Conservation (phyloP, 2,329 filamentous ascomycete genomes). For the Claviceps sp. region DNA sequence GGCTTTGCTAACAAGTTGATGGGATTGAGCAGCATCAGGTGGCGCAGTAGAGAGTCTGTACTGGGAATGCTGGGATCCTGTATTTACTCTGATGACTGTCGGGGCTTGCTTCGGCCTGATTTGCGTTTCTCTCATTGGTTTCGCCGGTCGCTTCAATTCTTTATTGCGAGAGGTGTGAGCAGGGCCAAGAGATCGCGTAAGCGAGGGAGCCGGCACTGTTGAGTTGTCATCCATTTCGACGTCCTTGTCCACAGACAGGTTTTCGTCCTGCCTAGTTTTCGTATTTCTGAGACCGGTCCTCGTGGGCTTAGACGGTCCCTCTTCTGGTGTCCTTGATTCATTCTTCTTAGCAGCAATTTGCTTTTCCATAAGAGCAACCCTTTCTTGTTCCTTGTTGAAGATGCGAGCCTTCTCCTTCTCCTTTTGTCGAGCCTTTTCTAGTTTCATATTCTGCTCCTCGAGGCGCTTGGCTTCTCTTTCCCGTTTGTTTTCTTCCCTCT, state of each 20-base stretch:
- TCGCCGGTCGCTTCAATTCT: conserved; percentile 46
- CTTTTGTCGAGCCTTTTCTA: conserved; percentile 56
- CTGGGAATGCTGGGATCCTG: conserved; percentile 47
- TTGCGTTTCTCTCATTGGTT: conserved; percentile 45
- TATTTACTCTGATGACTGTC: conserved; percentile 60
- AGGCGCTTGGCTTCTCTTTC: conserved; percentile 51
- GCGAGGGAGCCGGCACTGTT: conserved; percentile 45
- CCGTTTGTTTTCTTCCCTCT: conserved; percentile 51
- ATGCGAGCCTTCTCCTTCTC: conserved; percentile 54
- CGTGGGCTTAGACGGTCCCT: conserved; percentile 30
- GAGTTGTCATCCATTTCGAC: conserved; percentile 44
- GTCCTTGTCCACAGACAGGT: conserved; percentile 25
- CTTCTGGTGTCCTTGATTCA: conserved; percentile 28
- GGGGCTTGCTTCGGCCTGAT: conserved; percentile 50
- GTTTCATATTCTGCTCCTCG: conserved; percentile 45
- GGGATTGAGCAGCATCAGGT: conserved; percentile 32
- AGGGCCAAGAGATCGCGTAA: conserved; percentile 36
- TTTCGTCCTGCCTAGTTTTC: conserved; percentile 22
- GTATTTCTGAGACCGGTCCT: conserved; percentile 40
- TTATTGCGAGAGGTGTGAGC: conserved; percentile 34
- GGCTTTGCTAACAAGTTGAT: conserved; percentile 45
- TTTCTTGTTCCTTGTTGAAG: conserved; percentile 45
- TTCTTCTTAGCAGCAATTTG: conserved; percentile 40
- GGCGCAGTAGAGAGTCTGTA: conserved; percentile 44
- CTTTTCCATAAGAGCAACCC: conserved; percentile 38